Percentiles rank a stretch among this genome's conserved stretches.
These are phyloP conservation scores for Hansenula lynferdii DNA, from an alignment of 1,139 yeast genomes.

Conservation along the genomic window DNA sequence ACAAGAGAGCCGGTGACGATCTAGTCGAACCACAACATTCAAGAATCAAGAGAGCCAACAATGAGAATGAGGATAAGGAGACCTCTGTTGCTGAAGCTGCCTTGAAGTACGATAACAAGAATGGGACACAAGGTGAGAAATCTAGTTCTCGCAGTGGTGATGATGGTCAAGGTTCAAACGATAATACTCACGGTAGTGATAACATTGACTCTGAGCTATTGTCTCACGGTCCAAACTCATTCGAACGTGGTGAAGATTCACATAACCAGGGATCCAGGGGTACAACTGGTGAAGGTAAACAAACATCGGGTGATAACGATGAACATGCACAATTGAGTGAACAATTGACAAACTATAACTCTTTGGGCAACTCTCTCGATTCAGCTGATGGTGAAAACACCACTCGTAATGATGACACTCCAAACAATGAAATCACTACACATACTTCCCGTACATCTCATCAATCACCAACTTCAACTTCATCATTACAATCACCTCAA, in stretches of 20 bases:
- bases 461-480: slow-evolving; percentile 26
- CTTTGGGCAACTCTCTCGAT: no score
- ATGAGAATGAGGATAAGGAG: no score
- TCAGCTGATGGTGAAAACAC: no score
- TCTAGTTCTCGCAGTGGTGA: slow-evolving; percentile 5
- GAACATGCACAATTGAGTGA: slow-evolving; percentile 2
- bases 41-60: slow-evolving; percentile 1
- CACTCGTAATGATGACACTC: no score
- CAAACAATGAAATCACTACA: slow-evolving; percentile 4
- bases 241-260: slow-evolving; percentile 8
- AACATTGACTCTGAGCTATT: slow-evolving; percentile 43
- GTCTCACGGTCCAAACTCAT: slow-evolving; percentile 36
- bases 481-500: slow-evolving; percentile 16
- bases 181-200: no score
- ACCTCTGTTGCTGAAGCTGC: slow-evolving; percentile 10
- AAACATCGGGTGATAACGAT: no score
- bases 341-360: neutral
- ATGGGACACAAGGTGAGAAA: slow-evolving; percentile 2
- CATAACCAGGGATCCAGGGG: no score
- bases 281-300: no score
- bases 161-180: slow-evolving; percentile 8
- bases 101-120: slow-evolving; percentile 8
- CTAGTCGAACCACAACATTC: slow-evolving; percentile 1
- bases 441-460: no score
- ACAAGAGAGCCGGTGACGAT: slow-evolving; percentile 9